These are phyloP conservation scores for Corymbia calophylla DNA, from an alignment of 441 rosid genomes.

Conservation along the genomic window DNA sequence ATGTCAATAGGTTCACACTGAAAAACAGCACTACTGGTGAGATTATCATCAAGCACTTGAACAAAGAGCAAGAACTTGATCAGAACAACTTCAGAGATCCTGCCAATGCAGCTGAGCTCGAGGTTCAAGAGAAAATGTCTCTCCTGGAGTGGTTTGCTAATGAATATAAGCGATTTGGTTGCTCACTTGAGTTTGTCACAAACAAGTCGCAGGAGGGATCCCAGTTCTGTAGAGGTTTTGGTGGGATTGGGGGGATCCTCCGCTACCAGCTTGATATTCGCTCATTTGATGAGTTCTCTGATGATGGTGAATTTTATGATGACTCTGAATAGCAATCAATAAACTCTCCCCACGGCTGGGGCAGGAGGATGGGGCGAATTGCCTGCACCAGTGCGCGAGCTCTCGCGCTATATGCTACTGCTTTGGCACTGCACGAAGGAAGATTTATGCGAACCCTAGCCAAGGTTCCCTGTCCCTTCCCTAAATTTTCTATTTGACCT, in stretches of 20 bases:
- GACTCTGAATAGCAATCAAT: conserved; percentile 85
- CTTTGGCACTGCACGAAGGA: background rate
- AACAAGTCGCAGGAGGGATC: conserved; percentile 89
- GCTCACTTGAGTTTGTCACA: conserved; percentile 75
- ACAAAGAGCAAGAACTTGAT: conserved; percentile 62
- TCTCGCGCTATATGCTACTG: background rate
- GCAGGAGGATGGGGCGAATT: conserved; percentile 36
- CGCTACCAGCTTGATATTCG: conserved; percentile 81
- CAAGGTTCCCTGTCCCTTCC: background rate
- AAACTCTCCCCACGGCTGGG: conserved; percentile 39
- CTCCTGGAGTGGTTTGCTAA: conserved; percentile 91
- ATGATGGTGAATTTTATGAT: conserved; percentile 41
- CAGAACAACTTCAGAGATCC: conserved; percentile 53
- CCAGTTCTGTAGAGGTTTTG: conserved; percentile 85
- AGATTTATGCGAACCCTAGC: background rate
- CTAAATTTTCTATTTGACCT: background rate
- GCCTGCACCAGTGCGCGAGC: conserved; percentile 46
- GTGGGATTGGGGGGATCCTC: conserved; percentile 86
- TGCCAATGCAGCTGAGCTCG: conserved; percentile 42
- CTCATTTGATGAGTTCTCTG: conserved; percentile 60
- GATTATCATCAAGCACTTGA: conserved; percentile 47
- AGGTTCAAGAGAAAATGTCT: conserved; percentile 53
- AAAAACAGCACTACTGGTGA: conserved; percentile 56
- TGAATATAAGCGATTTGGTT: conserved; percentile 71
- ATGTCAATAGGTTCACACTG: conserved; percentile 47